A percentile compares a stretch with the other conserved stretches of the same genome.
Evolutionary conservation across 2,329 filamentous ascomycete genomes (phyloP).

Genomic region (Exophiala sp.): DNA sequence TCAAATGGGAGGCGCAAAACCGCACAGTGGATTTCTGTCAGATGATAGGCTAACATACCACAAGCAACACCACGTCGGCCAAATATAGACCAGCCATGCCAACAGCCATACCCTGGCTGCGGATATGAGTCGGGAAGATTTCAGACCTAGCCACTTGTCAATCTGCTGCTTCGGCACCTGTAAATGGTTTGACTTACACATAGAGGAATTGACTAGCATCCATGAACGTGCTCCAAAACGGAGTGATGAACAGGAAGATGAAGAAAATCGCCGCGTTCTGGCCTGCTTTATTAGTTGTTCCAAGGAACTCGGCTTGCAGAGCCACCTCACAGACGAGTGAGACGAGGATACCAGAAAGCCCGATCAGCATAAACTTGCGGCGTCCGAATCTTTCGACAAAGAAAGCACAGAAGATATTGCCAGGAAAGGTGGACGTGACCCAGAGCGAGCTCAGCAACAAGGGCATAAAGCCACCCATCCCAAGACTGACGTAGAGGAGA

Average conservation of each 20-base stretch:
- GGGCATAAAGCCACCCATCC: conserved; percentile 37
- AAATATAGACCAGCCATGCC: conserved; percentile 32
- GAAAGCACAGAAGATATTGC: conserved; percentile 42
- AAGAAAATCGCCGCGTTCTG: conserved; percentile 40
- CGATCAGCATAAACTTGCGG: conserved; percentile 42
- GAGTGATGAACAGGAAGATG: conserved; percentile 34
- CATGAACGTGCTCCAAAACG: conserved; percentile 30
- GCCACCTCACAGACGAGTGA: conserved; percentile 40
- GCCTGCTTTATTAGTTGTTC: conserved; percentile 35
- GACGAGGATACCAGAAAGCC: conserved; percentile 40
- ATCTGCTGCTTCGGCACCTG: conserved; percentile 29
- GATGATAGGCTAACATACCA: conserved; percentile 3
- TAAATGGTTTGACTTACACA: conserved; percentile 44
- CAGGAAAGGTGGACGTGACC: conserved; percentile 40
- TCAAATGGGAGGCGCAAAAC: too few relatives aligned
- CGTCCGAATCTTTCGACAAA: conserved; percentile 41
- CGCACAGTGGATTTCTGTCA: too few relatives aligned
- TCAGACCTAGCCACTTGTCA: conserved; percentile 29
- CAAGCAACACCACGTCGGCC: conserved; percentile 36
- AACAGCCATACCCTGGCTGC: conserved; percentile 25
- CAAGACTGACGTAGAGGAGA: conserved; percentile 38
- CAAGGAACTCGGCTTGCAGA: conserved; percentile 35
- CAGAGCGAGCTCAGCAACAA: conserved; percentile 44
- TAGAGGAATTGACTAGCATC: conserved; percentile 49
- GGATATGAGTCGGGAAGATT: conserved; percentile 25